phyloP scores from a whole-genome alignment of 1,284 basidiomycete genomes.

The Apiotrichum sp. region DNA sequence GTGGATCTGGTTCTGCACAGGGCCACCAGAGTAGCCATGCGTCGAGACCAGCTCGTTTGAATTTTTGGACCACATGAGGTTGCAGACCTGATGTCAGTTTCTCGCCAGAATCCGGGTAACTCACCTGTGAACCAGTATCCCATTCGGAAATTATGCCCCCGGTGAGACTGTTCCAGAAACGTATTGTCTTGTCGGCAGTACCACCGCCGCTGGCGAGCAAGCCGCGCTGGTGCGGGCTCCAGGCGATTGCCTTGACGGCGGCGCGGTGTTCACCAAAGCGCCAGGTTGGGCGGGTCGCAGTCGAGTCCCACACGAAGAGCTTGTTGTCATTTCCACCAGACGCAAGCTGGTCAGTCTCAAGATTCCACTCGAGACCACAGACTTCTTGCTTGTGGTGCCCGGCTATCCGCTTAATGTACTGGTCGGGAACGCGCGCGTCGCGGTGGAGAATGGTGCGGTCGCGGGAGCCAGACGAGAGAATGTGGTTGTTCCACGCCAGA shows the following conservation, averaged over 20 bases:
- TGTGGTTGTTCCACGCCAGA: constrained; percentile 85
- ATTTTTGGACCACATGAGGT: constrained; percentile 90
- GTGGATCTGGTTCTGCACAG: constrained; percentile 94
- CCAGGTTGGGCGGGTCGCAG: constrained; percentile 66
- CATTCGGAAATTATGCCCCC: constrained; percentile 78
- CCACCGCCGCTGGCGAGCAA: constrained; percentile 95
- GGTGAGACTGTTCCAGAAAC: constrained; percentile 92
- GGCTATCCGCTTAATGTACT: constrained; percentile 68
- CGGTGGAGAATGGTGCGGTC: constrained; percentile 87
- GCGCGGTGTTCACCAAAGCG: constrained; percentile 95
- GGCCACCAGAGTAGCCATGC: constrained; percentile 90
- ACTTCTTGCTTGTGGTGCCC: constrained; percentile 88
- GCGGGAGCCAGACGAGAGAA: constrained; percentile 84
- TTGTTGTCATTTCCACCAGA: constrained; percentile 99
- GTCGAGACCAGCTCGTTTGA: constrained; percentile 97
- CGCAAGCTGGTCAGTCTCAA: constrained; percentile 67
- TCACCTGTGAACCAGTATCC: constrained; percentile 78
- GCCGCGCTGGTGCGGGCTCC: constrained; percentile 92
- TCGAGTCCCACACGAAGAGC: constrained; percentile 87
- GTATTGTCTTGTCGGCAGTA: constrained; percentile 93
- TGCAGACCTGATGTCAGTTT: constrained; percentile 60
- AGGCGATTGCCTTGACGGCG: constrained; percentile 94
- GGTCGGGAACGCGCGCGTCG: constrained; percentile 68
- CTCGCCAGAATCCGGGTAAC: too few species aligned
- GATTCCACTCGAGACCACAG: constrained; percentile 91